phyloP scores from a whole-genome alignment of 352 stramenopile species.

The Globisporangium viniferum region DNA sequence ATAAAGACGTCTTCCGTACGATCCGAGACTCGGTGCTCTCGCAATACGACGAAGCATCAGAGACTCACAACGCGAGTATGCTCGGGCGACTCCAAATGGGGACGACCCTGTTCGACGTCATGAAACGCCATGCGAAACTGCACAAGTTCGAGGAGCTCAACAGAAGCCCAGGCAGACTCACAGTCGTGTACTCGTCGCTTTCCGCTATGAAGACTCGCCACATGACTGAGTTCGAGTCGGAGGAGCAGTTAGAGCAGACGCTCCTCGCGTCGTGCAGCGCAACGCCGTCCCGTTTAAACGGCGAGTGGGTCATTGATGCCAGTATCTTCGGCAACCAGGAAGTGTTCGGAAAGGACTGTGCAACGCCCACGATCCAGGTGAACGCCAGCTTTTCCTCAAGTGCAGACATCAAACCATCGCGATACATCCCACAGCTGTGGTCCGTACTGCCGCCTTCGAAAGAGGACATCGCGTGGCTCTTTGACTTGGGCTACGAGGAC shows the following conservation, averaged over 20 bases:
- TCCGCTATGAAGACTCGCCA: slow-evolving; percentile 35
- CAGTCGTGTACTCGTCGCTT: slow-evolving; percentile 56
- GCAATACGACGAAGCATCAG: slow-evolving; percentile 20
- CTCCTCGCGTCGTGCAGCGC: slow-evolving; percentile 56
- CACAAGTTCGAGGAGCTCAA: slow-evolving; percentile 29
- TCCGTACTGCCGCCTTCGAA: slow-evolving; percentile 49
- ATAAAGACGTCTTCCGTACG: slow-evolving; percentile 38
- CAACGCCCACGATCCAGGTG: slow-evolving; percentile 19
- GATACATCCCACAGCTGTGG: slow-evolving; percentile 64
- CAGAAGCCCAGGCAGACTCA: slow-evolving; percentile 26
- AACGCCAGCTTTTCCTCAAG: slow-evolving; percentile 24
- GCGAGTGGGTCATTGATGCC: slow-evolving; percentile 58
- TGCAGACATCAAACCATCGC: slow-evolving; percentile 59
- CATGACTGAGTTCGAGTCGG: slow-evolving; percentile 35
- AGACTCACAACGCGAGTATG: slow-evolving; percentile 23
- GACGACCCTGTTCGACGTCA: slow-evolving; percentile 43
- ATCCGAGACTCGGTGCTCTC: slow-evolving; percentile 41
- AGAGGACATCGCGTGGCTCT: slow-evolving; percentile 55
- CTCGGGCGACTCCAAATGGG: slow-evolving; percentile 42
- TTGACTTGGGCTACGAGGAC: slow-evolving; percentile 48
- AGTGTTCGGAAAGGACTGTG: not conserved
- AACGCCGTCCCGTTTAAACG: slow-evolving; percentile 43
- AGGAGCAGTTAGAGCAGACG: slow-evolving; percentile 36
- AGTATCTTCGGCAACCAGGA: slow-evolving; percentile 54
- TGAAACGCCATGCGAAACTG: slow-evolving; percentile 29